phyloP scores from a whole-genome alignment of 805 yeast genomes.

The Lipomyces yamadae region DNA sequence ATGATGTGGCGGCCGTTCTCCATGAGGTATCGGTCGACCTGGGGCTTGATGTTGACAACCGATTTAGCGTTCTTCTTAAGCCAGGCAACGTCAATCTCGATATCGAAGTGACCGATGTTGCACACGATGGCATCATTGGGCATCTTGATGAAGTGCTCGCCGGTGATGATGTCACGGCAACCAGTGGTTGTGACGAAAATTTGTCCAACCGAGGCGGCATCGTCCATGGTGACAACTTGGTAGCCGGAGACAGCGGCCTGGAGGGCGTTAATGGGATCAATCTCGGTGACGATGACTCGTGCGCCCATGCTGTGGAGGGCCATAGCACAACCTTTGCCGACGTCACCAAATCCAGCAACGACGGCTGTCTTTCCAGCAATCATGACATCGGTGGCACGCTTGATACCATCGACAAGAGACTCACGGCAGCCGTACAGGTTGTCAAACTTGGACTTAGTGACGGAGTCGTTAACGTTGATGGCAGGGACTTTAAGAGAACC shows the following conservation, averaged over 20 bases:
- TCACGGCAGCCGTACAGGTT: slow-evolving; percentile 99
- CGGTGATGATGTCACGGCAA: slow-evolving; percentile 96
- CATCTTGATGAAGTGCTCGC: slow-evolving; percentile 85
- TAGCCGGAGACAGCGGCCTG: slow-evolving; percentile 99
- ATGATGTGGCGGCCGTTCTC: slow-evolving; percentile 89
- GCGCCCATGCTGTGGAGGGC: slow-evolving; percentile 99
- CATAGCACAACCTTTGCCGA: slow-evolving; percentile 99
- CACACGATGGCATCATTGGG: slow-evolving; percentile 99
- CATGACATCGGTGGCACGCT: slow-evolving; percentile 99
- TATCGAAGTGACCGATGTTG: slow-evolving; percentile 99
- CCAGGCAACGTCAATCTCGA: slow-evolving; percentile 99
- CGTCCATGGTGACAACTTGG: slow-evolving; percentile 95
- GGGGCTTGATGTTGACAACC: slow-evolving; percentile 97
- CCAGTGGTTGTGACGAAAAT: slow-evolving; percentile 99
- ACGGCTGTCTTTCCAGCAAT: slow-evolving; percentile 99
- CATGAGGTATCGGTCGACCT: slow-evolving; percentile 95
- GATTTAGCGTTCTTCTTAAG: slow-evolving; percentile 90
- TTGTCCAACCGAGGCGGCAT: slow-evolving; percentile 91
- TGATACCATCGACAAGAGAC: slow-evolving; percentile 97
- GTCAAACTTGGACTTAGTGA: slow-evolving; percentile 98
- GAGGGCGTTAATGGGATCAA: slow-evolving; percentile 98
- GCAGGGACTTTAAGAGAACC: slow-evolving; percentile 95
- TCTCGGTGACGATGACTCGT: slow-evolving; percentile 94
- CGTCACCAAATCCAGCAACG: slow-evolving; percentile 99
- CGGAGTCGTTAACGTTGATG: slow-evolving; percentile 98